These are phyloP conservation scores for Dianthus caryophyllus DNA, from an alignment of 148 eudicot genomes.

Conservation along the genomic window DNA sequence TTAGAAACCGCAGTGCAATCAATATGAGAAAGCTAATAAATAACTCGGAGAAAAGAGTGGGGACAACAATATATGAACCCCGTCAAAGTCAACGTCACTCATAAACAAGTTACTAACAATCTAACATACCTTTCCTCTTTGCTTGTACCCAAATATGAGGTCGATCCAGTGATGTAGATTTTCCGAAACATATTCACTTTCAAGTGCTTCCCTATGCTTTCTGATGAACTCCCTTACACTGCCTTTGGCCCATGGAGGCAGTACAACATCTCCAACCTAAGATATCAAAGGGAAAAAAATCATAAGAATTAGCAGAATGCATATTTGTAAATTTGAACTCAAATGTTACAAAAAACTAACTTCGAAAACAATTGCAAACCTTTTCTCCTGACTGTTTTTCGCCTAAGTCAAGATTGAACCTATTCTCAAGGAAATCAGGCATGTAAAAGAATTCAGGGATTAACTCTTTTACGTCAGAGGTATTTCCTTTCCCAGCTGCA, in stretches of 20 bases:
- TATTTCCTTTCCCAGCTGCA: constrained; percentile 98
- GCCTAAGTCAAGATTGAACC: constrained; percentile 88
- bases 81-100: neutral
- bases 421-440: constrained; percentile 94
- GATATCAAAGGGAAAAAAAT: neutral
- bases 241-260: constrained; percentile 98
- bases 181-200: constrained; percentile 92
- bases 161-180: constrained; percentile 99
- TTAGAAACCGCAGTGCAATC: constrained; percentile 10
- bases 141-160: constrained; percentile 90
- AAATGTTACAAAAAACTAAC: neutral
- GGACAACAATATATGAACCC: neutral
- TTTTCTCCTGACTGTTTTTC: constrained; percentile 99
- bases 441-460: constrained; percentile 96
- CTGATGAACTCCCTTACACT: constrained; percentile 89
- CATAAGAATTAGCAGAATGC: neutral
- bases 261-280: constrained; percentile 78
- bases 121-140: constrained; percentile 87
- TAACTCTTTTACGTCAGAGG: constrained; percentile 97
- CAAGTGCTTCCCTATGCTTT: constrained; percentile 92
- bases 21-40: constrained; percentile 6
- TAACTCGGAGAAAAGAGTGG: neutral
- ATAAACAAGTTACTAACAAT: constrained; percentile 25
- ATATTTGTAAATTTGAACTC: neutral
- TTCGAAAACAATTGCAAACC: constrained; percentile 41